Conservation (phyloP, 345 rosid genomes). For the Eucalyptus globulus region DNA sequence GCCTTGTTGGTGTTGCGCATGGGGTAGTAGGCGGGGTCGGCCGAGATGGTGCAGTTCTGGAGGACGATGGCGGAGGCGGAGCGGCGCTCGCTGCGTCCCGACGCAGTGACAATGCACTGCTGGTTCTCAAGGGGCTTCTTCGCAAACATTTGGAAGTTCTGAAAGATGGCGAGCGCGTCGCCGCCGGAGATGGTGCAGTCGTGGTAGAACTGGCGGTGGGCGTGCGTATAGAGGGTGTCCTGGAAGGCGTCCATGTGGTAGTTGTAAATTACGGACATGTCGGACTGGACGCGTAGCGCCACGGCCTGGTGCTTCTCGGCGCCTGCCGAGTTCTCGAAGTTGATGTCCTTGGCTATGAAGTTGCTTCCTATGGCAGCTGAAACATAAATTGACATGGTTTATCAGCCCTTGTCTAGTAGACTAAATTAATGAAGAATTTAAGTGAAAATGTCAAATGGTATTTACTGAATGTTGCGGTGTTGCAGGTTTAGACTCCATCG, state of each 20-base stretch:
- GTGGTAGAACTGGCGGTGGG: slow-evolving; percentile 63
- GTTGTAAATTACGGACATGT: slow-evolving; percentile 34
- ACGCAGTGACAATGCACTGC: slow-evolving; percentile 49
- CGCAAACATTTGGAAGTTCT: slow-evolving; percentile 46
- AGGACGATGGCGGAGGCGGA: slow-evolving; percentile 42
- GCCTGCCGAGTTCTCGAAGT: slow-evolving; percentile 63
- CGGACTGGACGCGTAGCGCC: slow-evolving; percentile 47
- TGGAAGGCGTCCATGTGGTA: slow-evolving; percentile 57
- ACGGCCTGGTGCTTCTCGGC: slow-evolving; percentile 57
- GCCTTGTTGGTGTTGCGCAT: slow-evolving; percentile 23
- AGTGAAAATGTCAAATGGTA: neutral
- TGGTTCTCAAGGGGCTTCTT: slow-evolving; percentile 35
- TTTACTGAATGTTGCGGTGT: slow-evolving; percentile 46
- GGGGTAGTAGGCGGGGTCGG: slow-evolving; percentile 14
- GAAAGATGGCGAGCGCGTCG: slow-evolving; percentile 34
- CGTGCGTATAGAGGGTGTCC: slow-evolving; percentile 58
- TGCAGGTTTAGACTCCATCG: slow-evolving; percentile 34
- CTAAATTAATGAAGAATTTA: neutral
- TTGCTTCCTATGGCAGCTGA: slow-evolving; percentile 31
- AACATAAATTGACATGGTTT: neutral
- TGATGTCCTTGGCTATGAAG: slow-evolving; percentile 63
- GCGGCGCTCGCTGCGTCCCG: slow-evolving; percentile 34
- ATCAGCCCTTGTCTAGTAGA: neutral
- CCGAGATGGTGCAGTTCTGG: slow-evolving; percentile 50
- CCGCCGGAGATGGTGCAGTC: slow-evolving; percentile 69